These are phyloP conservation scores for Trametes cinnabarina DNA, from an alignment of 768 basidiomycete genomes.

Conservation along the genomic window DNA sequence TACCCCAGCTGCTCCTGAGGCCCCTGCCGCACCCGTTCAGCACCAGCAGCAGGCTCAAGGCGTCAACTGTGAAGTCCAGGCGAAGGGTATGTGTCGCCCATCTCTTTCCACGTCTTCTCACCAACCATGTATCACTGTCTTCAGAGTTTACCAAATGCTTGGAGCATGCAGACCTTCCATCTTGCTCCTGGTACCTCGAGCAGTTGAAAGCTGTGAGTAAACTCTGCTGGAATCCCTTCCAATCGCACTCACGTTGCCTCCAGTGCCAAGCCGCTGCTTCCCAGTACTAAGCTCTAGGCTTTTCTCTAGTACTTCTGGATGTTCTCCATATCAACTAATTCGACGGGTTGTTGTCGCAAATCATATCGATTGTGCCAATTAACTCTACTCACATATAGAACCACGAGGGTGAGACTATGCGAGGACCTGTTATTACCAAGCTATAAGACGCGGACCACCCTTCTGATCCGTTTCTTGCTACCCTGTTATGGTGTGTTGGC, in stretches of 20 bases:
- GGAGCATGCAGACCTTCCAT: conserved; percentile 73
- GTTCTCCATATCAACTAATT: not conserved
- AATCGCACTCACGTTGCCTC: conserved; percentile 2
- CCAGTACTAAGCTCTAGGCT: conserved; percentile 39
- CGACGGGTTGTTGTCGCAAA: conserved; percentile 1
- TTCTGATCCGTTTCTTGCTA: not conserved
- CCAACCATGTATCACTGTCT: not conserved
- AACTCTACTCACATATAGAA: not conserved
- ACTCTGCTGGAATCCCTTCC: not conserved
- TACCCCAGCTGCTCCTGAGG: conserved; percentile 39
- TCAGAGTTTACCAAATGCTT: conserved; percentile 83
- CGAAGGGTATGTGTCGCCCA: conserved; percentile 58
- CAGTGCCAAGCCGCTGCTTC: conserved; percentile 79
- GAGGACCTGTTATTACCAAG: not conserved
- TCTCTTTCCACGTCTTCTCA: not conserved
- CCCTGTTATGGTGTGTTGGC: not conserved
- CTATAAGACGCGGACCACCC: not conserved
- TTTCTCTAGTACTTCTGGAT: not conserved
- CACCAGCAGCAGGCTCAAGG: conserved; percentile 49
- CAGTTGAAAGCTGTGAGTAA: conserved; percentile 79
- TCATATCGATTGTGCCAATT: not conserved
- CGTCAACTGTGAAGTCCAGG: conserved; percentile 70
- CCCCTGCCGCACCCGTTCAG: conserved; percentile 50
- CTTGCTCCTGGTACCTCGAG: conserved; percentile 85
- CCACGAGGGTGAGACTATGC: not conserved